Evolutionary conservation across 1,284 basidiomycete genomes (phyloP), one percentile per base, ranked within the genome.

Genomic region (Inonotus hispidus): DNA sequence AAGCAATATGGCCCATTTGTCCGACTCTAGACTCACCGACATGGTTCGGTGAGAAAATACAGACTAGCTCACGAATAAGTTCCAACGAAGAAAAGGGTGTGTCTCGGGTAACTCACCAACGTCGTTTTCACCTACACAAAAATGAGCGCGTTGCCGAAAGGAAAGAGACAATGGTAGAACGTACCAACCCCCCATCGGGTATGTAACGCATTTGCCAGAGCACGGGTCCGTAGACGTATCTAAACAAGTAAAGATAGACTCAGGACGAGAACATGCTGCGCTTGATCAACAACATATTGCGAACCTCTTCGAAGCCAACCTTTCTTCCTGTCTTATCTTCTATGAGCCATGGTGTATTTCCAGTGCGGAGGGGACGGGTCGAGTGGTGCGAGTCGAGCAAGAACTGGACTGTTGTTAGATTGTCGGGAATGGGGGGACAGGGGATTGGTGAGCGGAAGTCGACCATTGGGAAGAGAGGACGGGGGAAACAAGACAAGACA

Each of bases 341-440:
- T 57, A 89, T 82, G 45, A 91, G 73, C 80, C 83, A 90, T 2
- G 86, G 83, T 2, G 71, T 68, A 45, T 72, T 71, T 1, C 71
- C 64, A 16, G 73, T 75, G 47, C 82, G 74, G 10, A 68, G 37
- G 1, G 87, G 86, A 38, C 80, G 76, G 19, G 72, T 63, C 1
- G 82, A 77, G 53, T 83, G 79, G 32, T 78, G 68, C 7, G 71
- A 70, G 66, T 87, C 83, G 29, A 92, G 77, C 49, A 91, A 77
- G 71, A 92, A 92, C 72, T 92, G 90, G 2, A 84, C 79, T 23
- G 92, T 77, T 11, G 85, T 86, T 57, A 91, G 72, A 72, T 91
- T 74, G 68, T 89, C 85, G 11, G 89, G 90, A 63, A 90, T 83
- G 62, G 68, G 66, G 14, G 79, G 78, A 25, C 83, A 71, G 46